Evolutionary conservation across 2,329 filamentous ascomycete genomes (phyloP), one percentile per base, ranked within the genome.

Genomic region (Neospermospora avenae): DNA sequence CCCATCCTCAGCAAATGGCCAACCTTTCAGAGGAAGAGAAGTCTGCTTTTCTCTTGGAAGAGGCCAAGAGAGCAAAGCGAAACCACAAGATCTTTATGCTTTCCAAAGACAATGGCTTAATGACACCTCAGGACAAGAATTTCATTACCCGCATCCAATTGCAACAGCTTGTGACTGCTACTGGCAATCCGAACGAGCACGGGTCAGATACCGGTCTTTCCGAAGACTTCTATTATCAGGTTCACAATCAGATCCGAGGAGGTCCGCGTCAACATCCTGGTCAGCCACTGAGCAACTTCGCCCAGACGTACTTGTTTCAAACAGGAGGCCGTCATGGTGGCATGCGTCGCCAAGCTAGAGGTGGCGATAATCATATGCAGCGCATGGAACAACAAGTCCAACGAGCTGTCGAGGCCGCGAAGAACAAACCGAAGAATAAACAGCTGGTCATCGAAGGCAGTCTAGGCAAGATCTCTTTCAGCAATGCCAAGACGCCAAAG

Each of bases 301-400:
- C 95, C 0, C 95, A 99, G 75, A 99, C 95, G 0, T 99, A 99
- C 71, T 81, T 99, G 2, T 96, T 96, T 75, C 93, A 98, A 75
- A 97, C 93, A 2, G 93, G 93, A 28, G 90, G 88, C 67, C 87
- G 93, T 20, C 86, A 92, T 66, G 88, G 89, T 57, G 85, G 84
- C 44, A 84, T 85, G 71, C 81, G 92, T 64, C 85, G 92, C 65
- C 86, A 95, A 67, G 86, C 87, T 62, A 84, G 91, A 61, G 91
- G 89, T 45, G 92, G 91, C 18, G 95, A 99, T 74, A 99, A 97
- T 73, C 95, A 99, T 72, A 91, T 98, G 78, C 95, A 98, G 74
- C 88, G 95, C 58, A 99, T 99, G 95, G 93, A 99, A 75, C 95
- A 99, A 75, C 95, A 99, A 75, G 96, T 99, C 13, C 93, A 97